Evolutionary conservation across 805 yeast species (phyloP).

Genomic region (Schizosaccharomyces lindneri): DNA sequence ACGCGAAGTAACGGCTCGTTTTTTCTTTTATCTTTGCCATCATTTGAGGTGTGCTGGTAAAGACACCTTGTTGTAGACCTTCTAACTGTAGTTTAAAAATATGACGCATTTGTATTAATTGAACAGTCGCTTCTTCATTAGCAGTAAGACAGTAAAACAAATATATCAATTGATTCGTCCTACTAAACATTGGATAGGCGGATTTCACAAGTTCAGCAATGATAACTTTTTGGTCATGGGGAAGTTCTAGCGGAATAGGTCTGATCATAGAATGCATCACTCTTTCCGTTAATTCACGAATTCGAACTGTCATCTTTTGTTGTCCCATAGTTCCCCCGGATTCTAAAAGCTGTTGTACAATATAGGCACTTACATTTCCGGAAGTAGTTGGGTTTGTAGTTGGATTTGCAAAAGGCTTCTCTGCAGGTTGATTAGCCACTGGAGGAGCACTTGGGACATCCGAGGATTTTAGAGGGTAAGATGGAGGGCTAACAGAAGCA

Average conservation of each 20-base stretch:
- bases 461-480: too few species aligned
- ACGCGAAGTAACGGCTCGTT: background rate
- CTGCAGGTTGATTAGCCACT: too few species aligned
- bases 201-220: background rate
- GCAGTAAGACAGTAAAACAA: background rate
- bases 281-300: background rate
- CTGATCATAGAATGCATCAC: background rate
- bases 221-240: background rate
- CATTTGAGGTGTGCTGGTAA: background rate
- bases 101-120: background rate
- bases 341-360: background rate
- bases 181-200: background rate
- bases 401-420: too few species aligned
- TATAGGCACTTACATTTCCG: background rate
- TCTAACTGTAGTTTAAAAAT: background rate
- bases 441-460: too few species aligned
- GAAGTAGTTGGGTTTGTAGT: too few species aligned
- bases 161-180: background rate
- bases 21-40: constrained; percentile 1
- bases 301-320: background rate
- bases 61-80: background rate
- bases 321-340: constrained; percentile 1
- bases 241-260: background rate
- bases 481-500: too few species aligned
- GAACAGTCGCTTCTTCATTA: background rate